These are phyloP conservation scores for Dendrobium nobile DNA, from an alignment of 106 monocot species.

Conservation along the genomic window DNA sequence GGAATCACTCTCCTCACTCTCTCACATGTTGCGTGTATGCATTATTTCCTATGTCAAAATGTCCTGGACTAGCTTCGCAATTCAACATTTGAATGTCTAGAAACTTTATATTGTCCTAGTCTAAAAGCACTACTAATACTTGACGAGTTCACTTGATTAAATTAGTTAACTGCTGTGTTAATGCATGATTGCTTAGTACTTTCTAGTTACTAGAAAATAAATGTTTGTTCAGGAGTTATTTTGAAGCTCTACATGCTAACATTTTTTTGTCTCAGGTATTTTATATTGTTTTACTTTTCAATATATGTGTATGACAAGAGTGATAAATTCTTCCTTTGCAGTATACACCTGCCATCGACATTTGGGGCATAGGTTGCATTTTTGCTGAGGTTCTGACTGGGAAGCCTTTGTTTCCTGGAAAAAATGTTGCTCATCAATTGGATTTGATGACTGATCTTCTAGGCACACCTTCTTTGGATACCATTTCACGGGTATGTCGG, in stretches of 20 bases:
- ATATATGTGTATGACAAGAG: neutral
- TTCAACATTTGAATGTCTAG: neutral
- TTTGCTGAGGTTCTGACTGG: constrained; percentile 93
- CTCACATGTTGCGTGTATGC: too few relatives aligned
- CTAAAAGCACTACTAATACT: neutral
- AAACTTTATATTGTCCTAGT: neutral
- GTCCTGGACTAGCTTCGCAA: too few relatives aligned
- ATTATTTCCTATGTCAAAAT: too few relatives aligned
- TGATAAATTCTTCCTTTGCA: constrained; percentile 26
- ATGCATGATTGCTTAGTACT: neutral
- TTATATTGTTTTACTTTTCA: neutral
- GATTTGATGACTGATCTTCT: constrained; percentile 83
- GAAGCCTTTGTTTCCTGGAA: constrained; percentile 91
- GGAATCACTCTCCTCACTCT: too few relatives aligned
- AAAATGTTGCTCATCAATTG: constrained; percentile 86
- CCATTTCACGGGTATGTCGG: constrained; percentile 67
- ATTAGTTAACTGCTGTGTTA: neutral
- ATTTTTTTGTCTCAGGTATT: constrained; percentile 19
- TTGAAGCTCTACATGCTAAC: constrained; percentile 32
- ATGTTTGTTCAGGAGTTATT: constrained; percentile 40
- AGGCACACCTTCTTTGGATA: constrained; percentile 79
- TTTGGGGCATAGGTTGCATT: constrained; percentile 98
- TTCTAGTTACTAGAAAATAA: constrained; percentile 22
- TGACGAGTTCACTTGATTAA: neutral
- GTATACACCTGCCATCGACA: constrained; percentile 94